These are phyloP conservation scores for Cucurbita ficifolia DNA, from an alignment of 306 rosid genomes.

Conservation along the genomic window DNA sequence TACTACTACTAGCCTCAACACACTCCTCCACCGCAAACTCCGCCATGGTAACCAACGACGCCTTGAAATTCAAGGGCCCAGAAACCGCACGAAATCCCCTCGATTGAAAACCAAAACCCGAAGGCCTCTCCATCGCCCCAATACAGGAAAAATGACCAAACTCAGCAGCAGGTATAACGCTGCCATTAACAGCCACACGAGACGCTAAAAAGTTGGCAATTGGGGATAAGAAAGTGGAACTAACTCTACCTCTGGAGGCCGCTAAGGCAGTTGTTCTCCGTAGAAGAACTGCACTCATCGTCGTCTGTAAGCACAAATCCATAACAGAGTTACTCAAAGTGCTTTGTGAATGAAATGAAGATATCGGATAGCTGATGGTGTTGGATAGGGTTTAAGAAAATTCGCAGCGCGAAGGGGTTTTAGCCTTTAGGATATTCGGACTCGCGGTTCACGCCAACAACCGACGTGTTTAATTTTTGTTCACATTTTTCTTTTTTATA, in stretches of 20 bases:
- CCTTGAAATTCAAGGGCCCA: constrained; percentile 32
- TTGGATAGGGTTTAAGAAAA: background rate
- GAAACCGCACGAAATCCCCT: constrained; percentile 34
- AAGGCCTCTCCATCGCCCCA: background rate
- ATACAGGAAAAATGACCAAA: constrained; percentile 5
- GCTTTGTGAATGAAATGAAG: background rate
- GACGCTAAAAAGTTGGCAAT: constrained; percentile 1
- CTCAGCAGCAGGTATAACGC: constrained; percentile 1
- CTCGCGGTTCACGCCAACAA: background rate
- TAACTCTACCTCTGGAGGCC: constrained; percentile 4
- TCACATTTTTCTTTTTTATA: background rate
- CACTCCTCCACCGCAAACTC: constrained; percentile 46
- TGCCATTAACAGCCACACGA: background rate
- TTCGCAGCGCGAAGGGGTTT: background rate
- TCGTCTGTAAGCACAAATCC: background rate
- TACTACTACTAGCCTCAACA: constrained; percentile 30
- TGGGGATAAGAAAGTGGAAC: constrained; percentile 1
- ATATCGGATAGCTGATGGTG: background rate
- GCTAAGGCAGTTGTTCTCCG: constrained; percentile 10
- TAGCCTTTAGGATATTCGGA: background rate
- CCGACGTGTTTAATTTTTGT: background rate
- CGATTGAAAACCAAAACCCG: constrained; percentile 11
- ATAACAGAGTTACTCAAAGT: background rate
- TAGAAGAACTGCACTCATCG: constrained; percentile 7
- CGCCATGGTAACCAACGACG: constrained; percentile 31